phyloP scores from a whole-genome alignment of 108 stramenopile genomes.

The Cyclotella cryptica region DNA sequence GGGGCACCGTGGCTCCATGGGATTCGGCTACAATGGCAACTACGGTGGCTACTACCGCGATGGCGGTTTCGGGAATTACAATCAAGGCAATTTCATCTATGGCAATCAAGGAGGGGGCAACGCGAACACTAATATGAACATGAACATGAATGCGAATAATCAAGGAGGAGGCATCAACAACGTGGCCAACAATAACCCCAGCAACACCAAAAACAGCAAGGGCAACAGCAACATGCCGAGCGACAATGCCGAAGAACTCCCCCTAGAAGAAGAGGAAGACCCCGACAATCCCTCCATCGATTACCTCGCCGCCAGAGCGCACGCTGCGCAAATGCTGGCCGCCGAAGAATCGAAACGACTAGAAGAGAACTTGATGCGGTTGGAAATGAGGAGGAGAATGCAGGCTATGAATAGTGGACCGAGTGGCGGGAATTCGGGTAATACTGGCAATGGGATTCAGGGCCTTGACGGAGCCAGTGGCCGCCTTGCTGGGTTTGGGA shows the following conservation, averaged over 20 bases:
- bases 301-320: conserved; percentile 43
- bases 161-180: not conserved
- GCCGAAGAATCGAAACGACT: conserved; percentile 32
- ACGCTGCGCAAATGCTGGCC: conserved; percentile 44
- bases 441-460: not conserved
- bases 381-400: conserved; percentile 36
- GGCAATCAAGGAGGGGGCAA: conserved; percentile 7
- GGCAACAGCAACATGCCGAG: not conserved
- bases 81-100: not conserved
- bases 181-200: not conserved
- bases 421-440: not conserved
- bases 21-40: not conserved
- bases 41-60: not conserved
- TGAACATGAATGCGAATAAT: conserved; percentile 9
- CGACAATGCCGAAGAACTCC: not conserved
- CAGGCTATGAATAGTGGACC: conserved; percentile 5
- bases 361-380: conserved; percentile 40
- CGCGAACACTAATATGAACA: not conserved
- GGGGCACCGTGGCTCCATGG: conserved; percentile 7
- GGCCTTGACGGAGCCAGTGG: not conserved
- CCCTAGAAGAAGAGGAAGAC: conserved; percentile 9
- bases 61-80: not conserved
- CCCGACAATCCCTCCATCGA: conserved; percentile 20
- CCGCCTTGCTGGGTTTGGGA: not conserved
- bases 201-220: not conserved